These are phyloP conservation scores for Populus pruinosa DNA, from an alignment of 345 rosid species.

Conservation along the genomic window DNA sequence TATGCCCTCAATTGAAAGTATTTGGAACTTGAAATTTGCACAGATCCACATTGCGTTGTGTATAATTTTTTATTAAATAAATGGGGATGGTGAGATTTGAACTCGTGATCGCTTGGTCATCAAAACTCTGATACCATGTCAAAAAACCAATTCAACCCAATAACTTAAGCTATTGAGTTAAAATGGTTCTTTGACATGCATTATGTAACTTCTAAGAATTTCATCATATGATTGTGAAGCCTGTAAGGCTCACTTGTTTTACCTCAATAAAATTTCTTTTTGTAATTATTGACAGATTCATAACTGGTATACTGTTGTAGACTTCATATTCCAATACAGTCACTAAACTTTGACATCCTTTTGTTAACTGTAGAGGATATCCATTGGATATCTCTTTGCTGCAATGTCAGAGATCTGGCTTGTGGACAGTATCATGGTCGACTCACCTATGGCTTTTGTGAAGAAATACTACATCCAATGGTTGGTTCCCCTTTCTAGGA, in stretches of 20 bases:
- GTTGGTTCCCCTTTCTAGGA: constrained; percentile 31
- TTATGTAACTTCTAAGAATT: neutral
- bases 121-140: too few relatives aligned
- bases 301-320: neutral
- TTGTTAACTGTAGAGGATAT: constrained; percentile 48
- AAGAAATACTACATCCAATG: constrained; percentile 52
- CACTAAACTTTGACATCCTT: neutral
- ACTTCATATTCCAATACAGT: too few relatives aligned
- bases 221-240: neutral
- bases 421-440: constrained; percentile 34
- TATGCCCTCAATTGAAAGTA: too few relatives aligned
- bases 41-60: too few relatives aligned
- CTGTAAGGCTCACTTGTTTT: neutral
- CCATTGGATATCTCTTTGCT: constrained; percentile 59
- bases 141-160: too few relatives aligned
- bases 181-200: too few relatives aligned
- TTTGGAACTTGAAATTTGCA: too few relatives aligned
- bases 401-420: constrained; percentile 61
- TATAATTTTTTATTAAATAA: too few relatives aligned
- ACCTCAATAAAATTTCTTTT: neutral
- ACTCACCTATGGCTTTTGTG: constrained; percentile 35
- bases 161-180: too few relatives aligned
- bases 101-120: too few relatives aligned
- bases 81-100: too few relatives aligned
- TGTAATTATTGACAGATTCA: neutral